Percentiles rank a stretch among this genome's conserved stretches.
phyloP scores from a whole-genome alignment of 1,284 basidiomycete species.

The Naganishia sp. region DNA sequence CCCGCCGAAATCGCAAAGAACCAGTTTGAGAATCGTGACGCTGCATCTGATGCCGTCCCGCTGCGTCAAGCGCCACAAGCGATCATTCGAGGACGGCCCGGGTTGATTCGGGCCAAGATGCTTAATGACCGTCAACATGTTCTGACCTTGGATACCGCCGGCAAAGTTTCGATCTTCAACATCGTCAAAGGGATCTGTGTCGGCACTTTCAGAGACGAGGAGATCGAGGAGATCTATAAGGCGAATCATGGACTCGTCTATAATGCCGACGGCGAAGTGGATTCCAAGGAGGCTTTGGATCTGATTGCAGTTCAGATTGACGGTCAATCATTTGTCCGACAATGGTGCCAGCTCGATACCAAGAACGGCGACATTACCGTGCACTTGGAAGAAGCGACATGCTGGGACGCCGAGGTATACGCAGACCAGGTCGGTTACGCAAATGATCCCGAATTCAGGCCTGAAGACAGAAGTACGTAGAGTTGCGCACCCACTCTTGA shows the following conservation, averaged over 20 bases:
- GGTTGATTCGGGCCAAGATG: conserved; percentile 77
- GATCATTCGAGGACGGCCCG: conserved; percentile 73
- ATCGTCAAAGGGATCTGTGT: conserved; percentile 75
- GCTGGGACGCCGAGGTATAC: conserved; percentile 94
- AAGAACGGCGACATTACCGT: conserved; percentile 84
- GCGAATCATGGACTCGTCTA: conserved; percentile 47
- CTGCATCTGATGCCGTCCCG: conserved; percentile 76
- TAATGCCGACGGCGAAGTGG: conserved; percentile 45
- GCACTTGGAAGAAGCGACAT: conserved; percentile 75
- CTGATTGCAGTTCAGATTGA: conserved; percentile 84
- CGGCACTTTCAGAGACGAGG: conserved; percentile 67
- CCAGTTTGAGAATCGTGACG: conserved; percentile 74
- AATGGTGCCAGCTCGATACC: conserved; percentile 89
- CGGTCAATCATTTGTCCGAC: conserved; percentile 79
- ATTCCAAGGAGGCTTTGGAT: conserved; percentile 71
- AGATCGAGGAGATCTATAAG: conserved; percentile 58
- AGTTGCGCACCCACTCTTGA: conserved; percentile 43
- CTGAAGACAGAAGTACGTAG: conserved; percentile 75
- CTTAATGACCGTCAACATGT: conserved; percentile 91
- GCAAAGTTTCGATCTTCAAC: conserved; percentile 85
- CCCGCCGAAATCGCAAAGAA: conserved; percentile 53
- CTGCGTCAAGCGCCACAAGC: conserved; percentile 65
- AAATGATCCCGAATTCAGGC: conserved; percentile 62
- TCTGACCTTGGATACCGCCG: conserved; percentile 85
- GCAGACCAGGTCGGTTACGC: conserved; percentile 80